Percentiles rank a stretch among this genome's conserved stretches.
These are phyloP conservation scores for Xylariaceae sp. DNA, from an alignment of 2,329 filamentous ascomycete genomes.

Conservation along the genomic window DNA sequence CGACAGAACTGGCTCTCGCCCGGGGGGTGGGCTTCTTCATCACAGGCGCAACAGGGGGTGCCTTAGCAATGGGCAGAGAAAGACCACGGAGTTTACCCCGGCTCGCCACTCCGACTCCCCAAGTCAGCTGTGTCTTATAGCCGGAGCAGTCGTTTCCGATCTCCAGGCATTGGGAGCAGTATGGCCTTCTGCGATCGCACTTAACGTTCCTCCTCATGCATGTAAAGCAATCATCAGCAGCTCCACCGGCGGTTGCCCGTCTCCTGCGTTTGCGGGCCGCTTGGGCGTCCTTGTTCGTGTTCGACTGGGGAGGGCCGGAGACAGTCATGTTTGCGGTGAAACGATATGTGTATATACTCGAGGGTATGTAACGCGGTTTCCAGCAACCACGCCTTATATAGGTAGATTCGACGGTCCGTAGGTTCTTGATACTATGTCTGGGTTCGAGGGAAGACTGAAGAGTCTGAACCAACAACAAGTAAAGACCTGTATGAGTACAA, in stretches of 20 bases:
- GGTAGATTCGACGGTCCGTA: conserved; percentile 23
- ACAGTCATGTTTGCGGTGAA: conserved; percentile 42
- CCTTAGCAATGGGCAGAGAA: conserved; percentile 64
- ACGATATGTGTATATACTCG: conserved; percentile 19
- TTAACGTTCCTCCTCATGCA: conserved; percentile 78
- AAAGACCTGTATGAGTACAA: conserved; percentile 38
- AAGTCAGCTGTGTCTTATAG: conserved; percentile 94
- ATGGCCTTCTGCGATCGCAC: conserved; percentile 87
- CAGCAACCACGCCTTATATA: conserved; percentile 23
- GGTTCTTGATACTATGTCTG: conserved; percentile 15
- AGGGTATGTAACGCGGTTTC: conserved; percentile 26
- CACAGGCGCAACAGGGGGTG: conserved; percentile 48
- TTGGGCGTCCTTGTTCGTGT: conserved; percentile 46
- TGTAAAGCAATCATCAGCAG: conserved; percentile 90
- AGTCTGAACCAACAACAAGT: conserved; percentile 31
- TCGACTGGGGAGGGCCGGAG: conserved; percentile 41
- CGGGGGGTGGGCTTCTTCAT: conserved; percentile 45
- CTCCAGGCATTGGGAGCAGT: conserved; percentile 91
- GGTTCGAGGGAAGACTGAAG: conserved; percentile 26
- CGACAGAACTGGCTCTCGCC: conserved; percentile 42
- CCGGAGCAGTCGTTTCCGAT: conserved; percentile 89
- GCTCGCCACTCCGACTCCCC: conserved; percentile 93
- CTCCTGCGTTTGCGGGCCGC: conserved; percentile 69
- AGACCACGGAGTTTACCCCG: conserved; percentile 89
- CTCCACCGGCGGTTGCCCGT: conserved; percentile 81